phyloP scores from a whole-genome alignment of 2,329 filamentous ascomycete species.

The Davidsoniella eucalypti region DNA sequence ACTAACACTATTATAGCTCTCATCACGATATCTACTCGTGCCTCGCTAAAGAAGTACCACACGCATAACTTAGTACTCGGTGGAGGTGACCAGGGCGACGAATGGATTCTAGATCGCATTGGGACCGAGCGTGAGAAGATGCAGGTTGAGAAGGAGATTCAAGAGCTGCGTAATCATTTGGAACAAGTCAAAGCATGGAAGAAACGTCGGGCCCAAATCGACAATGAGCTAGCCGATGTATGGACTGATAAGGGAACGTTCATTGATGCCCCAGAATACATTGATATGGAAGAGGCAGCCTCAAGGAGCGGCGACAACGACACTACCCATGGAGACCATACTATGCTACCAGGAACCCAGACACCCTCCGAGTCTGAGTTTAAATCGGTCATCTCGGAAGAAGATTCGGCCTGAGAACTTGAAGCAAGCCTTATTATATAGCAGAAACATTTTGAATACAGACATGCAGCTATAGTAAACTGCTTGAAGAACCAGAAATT shows the following conservation, averaged over 20 bases:
- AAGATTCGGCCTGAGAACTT: not conserved
- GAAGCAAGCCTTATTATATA: no score
- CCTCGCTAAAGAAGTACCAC: slow-evolving; percentile 90
- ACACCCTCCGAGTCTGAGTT: not conserved
- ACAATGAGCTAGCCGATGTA: slow-evolving; percentile 55
- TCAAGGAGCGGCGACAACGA: no score
- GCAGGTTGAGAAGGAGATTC: slow-evolving; percentile 78
- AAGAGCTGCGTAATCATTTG: slow-evolving; percentile 65
- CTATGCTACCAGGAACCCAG: not conserved
- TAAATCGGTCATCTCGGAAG: not conserved
- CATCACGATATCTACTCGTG: slow-evolving; percentile 89
- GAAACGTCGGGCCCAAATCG: slow-evolving; percentile 60
- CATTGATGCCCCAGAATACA: slow-evolving; percentile 32
- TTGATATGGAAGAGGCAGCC: slow-evolving; percentile 15
- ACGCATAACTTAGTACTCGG: slow-evolving; percentile 79
- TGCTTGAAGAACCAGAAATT: no score
- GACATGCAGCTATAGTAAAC: no score
- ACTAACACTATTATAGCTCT: slow-evolving; percentile 40
- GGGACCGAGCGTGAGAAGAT: slow-evolving; percentile 88
- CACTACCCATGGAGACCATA: no score
- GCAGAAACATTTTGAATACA: no score
- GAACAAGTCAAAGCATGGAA: slow-evolving; percentile 76
- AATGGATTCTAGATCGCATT: slow-evolving; percentile 87
- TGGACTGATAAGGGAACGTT: slow-evolving; percentile 38
- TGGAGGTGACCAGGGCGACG: slow-evolving; percentile 60